A percentile compares a stretch with the other conserved stretches of the same genome.
phyloP scores from a whole-genome alignment of 1,284 basidiomycete genomes.

The Sanguinoderma infundibulare region DNA sequence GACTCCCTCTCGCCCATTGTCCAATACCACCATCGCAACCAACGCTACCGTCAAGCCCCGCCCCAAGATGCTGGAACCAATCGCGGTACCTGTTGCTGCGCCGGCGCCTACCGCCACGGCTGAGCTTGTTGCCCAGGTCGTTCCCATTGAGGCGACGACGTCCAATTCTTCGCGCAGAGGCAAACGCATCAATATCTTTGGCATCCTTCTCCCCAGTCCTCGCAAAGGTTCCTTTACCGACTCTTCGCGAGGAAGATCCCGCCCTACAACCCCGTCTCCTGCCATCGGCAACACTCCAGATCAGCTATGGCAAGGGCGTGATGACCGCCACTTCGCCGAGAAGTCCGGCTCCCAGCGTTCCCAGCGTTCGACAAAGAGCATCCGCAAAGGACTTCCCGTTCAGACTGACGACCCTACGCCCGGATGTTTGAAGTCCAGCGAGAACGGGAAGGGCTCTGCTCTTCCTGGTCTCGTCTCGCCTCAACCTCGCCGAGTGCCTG shows the following conservation, averaged over 20 bases:
- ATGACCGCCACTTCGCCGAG: constrained; percentile 26
- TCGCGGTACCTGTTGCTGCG: constrained; percentile 12
- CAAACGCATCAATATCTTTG: constrained; percentile 37
- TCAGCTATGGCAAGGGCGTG: constrained; percentile 16
- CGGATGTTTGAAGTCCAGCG: constrained; percentile 18
- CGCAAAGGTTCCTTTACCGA: constrained; percentile 32
- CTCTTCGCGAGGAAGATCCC: constrained; percentile 25
- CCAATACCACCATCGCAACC: constrained; percentile 63
- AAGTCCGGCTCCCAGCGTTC: constrained; percentile 32
- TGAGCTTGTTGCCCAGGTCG: constrained; percentile 24
- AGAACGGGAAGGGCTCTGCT: constrained; percentile 20
- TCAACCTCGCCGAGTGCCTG: constrained; percentile 24
- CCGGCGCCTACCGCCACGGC: constrained; percentile 18
- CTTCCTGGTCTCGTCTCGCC: constrained; percentile 23
- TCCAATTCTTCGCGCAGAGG: constrained; percentile 29
- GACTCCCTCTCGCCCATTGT: constrained; percentile 63
- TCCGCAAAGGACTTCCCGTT: constrained; percentile 16
- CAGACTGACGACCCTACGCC: constrained; percentile 15
- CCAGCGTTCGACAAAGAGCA: constrained; percentile 21
- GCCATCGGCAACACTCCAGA: constrained; percentile 14
- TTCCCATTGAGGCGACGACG: constrained; percentile 23
- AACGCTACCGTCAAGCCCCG: constrained; percentile 58
- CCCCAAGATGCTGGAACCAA: constrained; percentile 22
- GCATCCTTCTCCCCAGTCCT: constrained; percentile 32
- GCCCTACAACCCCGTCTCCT: constrained; percentile 27